Base-by-base conservation (phyloP, 495 filamentous ascomycete species). In the Pseudoneurospora amorphoporcata region DNA sequence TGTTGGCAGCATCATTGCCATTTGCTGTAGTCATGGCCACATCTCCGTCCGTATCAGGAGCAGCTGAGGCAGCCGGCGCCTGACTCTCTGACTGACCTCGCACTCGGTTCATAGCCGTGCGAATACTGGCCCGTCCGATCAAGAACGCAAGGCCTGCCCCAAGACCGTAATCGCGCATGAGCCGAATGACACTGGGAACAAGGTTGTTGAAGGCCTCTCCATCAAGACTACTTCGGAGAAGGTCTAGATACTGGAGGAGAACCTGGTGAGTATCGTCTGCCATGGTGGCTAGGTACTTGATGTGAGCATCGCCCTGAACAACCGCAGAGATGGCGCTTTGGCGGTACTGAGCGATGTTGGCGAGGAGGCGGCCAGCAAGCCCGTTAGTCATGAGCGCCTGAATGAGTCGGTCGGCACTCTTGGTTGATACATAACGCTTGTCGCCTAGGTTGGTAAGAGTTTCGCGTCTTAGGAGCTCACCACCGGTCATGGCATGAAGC, bases 281-380 rank as follows among this genome's bases (percentile, higher is more conserved):
- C 69, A 97, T 88, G 71, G 92, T 91, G 8, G 92, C 91, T 16
- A 98, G 78, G 39, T 95, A 86, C 77, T 98, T 99, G 80, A 88
- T 86, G 75, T 93, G 92, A 3, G 90, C 89, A 32, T 89, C 87
- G 39, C 84, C 83, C 58, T 92, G 89, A 7, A 87, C 82, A 41
- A 92, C 83, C 19, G 87, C 88, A 80, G 89, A 95, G 40, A 95
- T 88, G 73, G 91, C 94, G 10, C 89, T 90, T 76, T 93, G 88
- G 39, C 92, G 87, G 77, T 97, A 92, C 75, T 97, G 94, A 3
- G 94, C 94, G 77, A 99, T 94, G 53, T 94, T 89, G 74, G 97
- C 87, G 32, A 98, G 87, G 8, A 98, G 84, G 73, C 92, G 90
- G 16, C 91, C 92, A 37, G 91, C 91, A 65, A 98, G 85, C 70